Evolutionary conservation across 495 filamentous ascomycete genomes (phyloP).

Genomic region (Hypomontagnella monticulosa): DNA sequence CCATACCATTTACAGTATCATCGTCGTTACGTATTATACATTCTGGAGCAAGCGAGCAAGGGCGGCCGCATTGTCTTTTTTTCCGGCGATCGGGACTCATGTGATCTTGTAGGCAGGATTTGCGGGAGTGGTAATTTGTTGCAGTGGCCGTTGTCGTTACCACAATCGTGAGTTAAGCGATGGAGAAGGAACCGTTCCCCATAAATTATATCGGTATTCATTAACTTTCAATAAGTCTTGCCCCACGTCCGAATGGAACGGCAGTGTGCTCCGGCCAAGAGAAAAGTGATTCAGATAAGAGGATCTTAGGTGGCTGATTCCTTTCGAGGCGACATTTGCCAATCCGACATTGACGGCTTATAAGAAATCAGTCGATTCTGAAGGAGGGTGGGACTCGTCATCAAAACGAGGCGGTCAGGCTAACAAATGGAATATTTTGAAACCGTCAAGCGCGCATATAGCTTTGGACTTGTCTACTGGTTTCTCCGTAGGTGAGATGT

Average conservation of each 20-base stretch:
- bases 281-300: constrained; percentile 18
- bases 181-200: constrained; percentile 7
- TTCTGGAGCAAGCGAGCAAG: constrained; percentile 34
- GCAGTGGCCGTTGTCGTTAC: constrained; percentile 19
- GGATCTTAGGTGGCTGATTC: not conserved
- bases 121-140: constrained; percentile 36
- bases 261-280: constrained; percentile 11
- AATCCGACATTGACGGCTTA: not conserved
- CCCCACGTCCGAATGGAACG: constrained; percentile 2
- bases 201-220: constrained; percentile 41
- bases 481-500: not conserved
- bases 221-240: constrained; percentile 21
- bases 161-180: constrained; percentile 21
- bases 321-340: constrained; percentile 4
- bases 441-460: not conserved
- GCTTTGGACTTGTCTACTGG: not conserved
- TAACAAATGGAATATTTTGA: constrained; percentile 7
- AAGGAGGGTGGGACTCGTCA: not conserved
- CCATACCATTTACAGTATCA: constrained; percentile 43
- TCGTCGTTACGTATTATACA: constrained; percentile 38
- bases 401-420: not conserved
- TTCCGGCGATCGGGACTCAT: constrained; percentile 27
- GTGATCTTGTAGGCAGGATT: constrained; percentile 39
- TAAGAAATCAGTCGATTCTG: not conserved
- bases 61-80: constrained; percentile 38